Percentiles rank a stretch among this genome's conserved stretches.
Evolutionary conservation across 2,329 filamentous ascomycete species (phyloP).

Genomic region (Periconia macrospinosa): DNA sequence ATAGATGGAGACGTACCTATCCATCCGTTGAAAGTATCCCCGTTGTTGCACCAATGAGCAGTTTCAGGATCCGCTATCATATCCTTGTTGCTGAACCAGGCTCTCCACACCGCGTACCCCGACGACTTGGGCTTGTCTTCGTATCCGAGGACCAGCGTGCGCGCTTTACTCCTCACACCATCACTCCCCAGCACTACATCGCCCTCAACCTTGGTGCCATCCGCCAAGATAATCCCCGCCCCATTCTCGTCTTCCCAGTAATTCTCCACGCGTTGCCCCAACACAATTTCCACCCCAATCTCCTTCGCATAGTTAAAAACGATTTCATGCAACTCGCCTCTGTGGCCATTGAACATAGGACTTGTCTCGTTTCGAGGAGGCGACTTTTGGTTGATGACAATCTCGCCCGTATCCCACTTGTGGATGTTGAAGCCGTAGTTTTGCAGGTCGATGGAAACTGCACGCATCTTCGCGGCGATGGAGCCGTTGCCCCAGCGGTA

Average conservation of each 20-base stretch:
- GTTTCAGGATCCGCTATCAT: slow-evolving; percentile 44
- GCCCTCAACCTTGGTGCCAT: slow-evolving; percentile 50
- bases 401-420: slow-evolving; percentile 61
- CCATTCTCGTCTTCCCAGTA: slow-evolving; percentile 58
- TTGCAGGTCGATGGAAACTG: slow-evolving; percentile 56
- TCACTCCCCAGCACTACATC: slow-evolving; percentile 58
- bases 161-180: slow-evolving; percentile 55
- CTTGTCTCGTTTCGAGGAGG: slow-evolving; percentile 50
- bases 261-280: slow-evolving; percentile 54
- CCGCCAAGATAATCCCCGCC: slow-evolving; percentile 56
- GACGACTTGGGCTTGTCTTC: slow-evolving; percentile 56
- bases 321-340: slow-evolving; percentile 62
- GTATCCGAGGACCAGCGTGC: slow-evolving; percentile 56
- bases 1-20: slow-evolving; percentile 23
- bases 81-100: slow-evolving; percentile 46
- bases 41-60: slow-evolving; percentile 40
- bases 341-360: slow-evolving; percentile 62
- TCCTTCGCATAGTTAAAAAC: slow-evolving; percentile 61
- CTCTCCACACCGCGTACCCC: slow-evolving; percentile 58
- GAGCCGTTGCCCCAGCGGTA: slow-evolving; percentile 58
- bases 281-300: slow-evolving; percentile 58
- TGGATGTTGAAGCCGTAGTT: slow-evolving; percentile 63
- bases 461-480: slow-evolving; percentile 51
- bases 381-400: slow-evolving; percentile 59
- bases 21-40: slow-evolving; percentile 43